phyloP scores from a whole-genome alignment of 179 eudicot species.

The Spergularia azorica region DNA sequence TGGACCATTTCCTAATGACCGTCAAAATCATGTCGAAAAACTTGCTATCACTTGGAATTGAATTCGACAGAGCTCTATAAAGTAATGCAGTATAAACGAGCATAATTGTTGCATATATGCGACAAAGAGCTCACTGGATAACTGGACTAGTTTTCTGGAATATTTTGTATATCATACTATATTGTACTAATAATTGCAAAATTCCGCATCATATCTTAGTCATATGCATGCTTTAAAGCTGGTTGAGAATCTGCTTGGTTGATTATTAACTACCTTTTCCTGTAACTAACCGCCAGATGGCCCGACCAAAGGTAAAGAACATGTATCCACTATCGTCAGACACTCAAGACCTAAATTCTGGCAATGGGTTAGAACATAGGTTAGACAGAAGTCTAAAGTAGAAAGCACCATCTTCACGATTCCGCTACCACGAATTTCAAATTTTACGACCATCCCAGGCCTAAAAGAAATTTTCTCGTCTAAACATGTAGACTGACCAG shows the following conservation, averaged over 20 bases:
- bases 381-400: no score
- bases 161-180: neutral
- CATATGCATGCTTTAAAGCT: slow-evolving; percentile 9
- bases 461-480: no score
- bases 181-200: neutral
- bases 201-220: slow-evolving; percentile 10
- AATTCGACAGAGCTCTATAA: no score
- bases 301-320: neutral
- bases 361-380: neutral
- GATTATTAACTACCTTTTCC: neutral
- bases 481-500: no score
- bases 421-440: no score
- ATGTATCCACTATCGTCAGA: neutral
- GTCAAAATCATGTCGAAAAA: neutral
- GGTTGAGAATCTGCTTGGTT: neutral
- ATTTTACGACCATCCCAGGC: no score
- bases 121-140: slow-evolving; percentile 22
- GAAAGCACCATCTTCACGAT: no score
- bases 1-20: no score
- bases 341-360: neutral
- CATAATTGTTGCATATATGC: slow-evolving; percentile 22
- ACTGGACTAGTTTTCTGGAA: neutral
- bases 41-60: neutral
- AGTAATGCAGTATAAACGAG: neutral
- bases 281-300: neutral